Base-by-base conservation (phyloP, 129 eudicot genomes). In the Silybum marianum region DNA sequence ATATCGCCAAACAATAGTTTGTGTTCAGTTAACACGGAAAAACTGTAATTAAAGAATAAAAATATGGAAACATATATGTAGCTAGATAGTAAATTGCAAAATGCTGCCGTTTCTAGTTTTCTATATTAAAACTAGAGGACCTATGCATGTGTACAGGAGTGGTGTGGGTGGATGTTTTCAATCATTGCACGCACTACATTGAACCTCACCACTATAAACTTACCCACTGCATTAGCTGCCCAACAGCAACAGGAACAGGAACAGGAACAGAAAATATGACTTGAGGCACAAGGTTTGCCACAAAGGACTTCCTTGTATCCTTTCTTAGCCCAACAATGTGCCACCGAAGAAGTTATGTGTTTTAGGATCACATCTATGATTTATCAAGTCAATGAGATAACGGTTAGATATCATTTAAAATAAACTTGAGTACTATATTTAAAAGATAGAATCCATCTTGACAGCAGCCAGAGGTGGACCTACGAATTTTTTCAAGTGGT, bases 191-290 rank as follows among this genome's bases (percentile, higher is more conserved):
- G 78, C 78, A 48, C n/a, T 74, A 51, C n/a, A n/a, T n/a, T n/a
- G n/a, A n/a, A 48, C 38, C 78, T 74, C 67, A 74, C 69, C n/a
- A 28, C 5, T 75, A 54, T 26, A 75, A 74, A 74, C 78, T 44
- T 74, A 46, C 24, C 65, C 30, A 73, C 23, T 42, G 66, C 34
- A 48, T 14, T 26, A 26, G 30, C 30, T 26, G 30, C 30, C 2
- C 30, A 26, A 26, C 30, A 48, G 60, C 7, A 48, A 48, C 5
- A 16, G 19, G 14, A 48, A 48, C 60, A 48, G 19, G 60, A 48
- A 1, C 25, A 44, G 77, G 65, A 24, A 73, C 13, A 58, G 48
- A 19, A 73, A 24, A 10, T 23, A 73, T 44, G 65, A 73, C 77
- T 22, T 44, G 32, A 73, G 16, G 77, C 77, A n/a, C 22, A 6